Evolutionary conservation across 148 eudicot species (phyloP), one percentile per base, ranked within the genome.

Genomic region (Bassia scoparia): DNA sequence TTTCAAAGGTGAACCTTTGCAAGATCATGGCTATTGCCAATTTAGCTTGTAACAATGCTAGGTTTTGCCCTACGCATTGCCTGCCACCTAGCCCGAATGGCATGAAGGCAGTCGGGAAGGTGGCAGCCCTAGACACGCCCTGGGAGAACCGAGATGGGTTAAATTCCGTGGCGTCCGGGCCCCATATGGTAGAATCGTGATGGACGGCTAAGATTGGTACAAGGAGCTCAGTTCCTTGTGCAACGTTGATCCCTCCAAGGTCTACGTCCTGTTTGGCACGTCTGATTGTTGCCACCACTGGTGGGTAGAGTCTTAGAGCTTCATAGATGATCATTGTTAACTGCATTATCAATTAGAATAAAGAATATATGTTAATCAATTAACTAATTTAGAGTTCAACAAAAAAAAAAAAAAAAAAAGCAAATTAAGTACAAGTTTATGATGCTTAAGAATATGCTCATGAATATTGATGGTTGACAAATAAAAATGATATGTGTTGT

Each of bases 141-240:
- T 72, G 73, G 8, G 86, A 23, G 13, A 88, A 88, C 0, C 89
- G 80, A 33, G 79, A 60, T 0, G 92, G 92, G 74, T 86, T 88
- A 74, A 88, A 88, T 38, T 88, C 88, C 0, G 68, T 55, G 0
- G 81, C 85, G 9, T 88, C 88, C 1, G 80, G 75, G 10, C 92
- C 89, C 89, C 92, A 88, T 16, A 88, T 23, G 7, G n/a, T 60
- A 10, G 70, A 71, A 16, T 88, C 92, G 30, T 88, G 89, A 74
- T 88, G 89, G 24, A 88, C 84, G 60, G 89, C 87, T 52, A 88
- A 17, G 68, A 88, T 84, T 21, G 92, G 92, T 16, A 88, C 61
- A 0, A 88, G 77, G 64, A 88, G 74, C 78, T 88, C 89, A 0
- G 77, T 79, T 46, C 83, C 88, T 54, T 76, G 3, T 16, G 85